phyloP scores from a whole-genome alignment of 2,329 filamentous ascomycete genomes.

The Diatrype stigma region DNA sequence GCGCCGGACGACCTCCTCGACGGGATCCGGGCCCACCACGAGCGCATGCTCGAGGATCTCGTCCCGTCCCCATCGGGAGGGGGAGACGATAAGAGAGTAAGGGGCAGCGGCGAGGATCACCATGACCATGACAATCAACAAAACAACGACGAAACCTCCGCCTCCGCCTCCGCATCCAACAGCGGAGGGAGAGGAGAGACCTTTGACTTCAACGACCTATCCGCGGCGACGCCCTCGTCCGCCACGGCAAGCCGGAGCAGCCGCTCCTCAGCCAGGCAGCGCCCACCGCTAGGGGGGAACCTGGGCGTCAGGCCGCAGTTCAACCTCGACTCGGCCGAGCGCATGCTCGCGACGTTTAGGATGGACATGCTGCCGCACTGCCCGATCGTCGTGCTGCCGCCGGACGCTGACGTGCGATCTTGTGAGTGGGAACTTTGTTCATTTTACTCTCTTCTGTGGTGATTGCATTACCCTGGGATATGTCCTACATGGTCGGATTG shows the following conservation, averaged over 20 bases:
- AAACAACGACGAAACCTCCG: no score
- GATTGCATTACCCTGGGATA: no score
- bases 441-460: no score
- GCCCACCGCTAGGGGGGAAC: slow-evolving; percentile 33
- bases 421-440: no score
- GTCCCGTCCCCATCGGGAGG: slow-evolving; percentile 26
- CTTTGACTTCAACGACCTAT: slow-evolving; percentile 25
- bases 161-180: no score
- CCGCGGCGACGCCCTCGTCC: slow-evolving; percentile 20
- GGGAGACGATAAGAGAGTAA: slow-evolving; percentile 17
- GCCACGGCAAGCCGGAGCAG: slow-evolving; percentile 20
- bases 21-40: slow-evolving; percentile 39
- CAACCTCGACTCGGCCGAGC: slow-evolving; percentile 49
- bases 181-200: slow-evolving; percentile 13
- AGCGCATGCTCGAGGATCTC: slow-evolving; percentile 36
- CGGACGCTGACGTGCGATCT: slow-evolving; percentile 36
- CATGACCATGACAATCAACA: no score
- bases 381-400: slow-evolving; percentile 39
- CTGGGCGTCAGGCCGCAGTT: slow-evolving; percentile 48
- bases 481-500: no score
- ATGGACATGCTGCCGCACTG: slow-evolving; percentile 27
- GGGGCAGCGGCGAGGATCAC: no score
- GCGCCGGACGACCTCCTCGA: slow-evolving; percentile 37
- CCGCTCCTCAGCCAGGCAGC: slow-evolving; percentile 22
- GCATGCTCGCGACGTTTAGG: slow-evolving; percentile 3